Conservation (phyloP, 805 yeast genomes). For the Pichia scutulata region DNA sequence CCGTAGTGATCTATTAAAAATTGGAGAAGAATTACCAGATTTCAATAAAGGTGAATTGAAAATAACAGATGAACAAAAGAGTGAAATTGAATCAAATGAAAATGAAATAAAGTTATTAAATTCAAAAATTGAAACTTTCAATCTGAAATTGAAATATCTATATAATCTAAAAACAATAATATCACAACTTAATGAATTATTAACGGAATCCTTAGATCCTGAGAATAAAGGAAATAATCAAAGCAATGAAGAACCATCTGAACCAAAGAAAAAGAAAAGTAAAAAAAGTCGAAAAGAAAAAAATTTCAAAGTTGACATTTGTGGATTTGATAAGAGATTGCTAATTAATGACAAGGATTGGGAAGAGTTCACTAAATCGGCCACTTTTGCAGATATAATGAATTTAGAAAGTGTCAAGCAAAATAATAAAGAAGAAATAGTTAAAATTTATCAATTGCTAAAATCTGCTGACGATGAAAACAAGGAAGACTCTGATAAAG, state of each 20-base stretch:
- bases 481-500: not conserved
- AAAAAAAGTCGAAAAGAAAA: conserved; percentile 19
- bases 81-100: conserved; percentile 18
- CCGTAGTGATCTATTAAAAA: conserved; percentile 16
- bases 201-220: conserved; percentile 10
- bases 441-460: conserved; percentile 11
- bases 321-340: conserved; percentile 39
- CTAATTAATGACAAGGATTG: conserved; percentile 18
- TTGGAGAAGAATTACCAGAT: conserved; percentile 39
- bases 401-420: conserved; percentile 3
- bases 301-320: conserved; percentile 38
- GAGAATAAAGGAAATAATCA: not conserved
- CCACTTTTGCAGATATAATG: conserved; percentile 8
- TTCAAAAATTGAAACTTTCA: conserved; percentile 9
- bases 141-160: conserved; percentile 20
- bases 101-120: conserved; percentile 15
- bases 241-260: not conserved
- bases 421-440: conserved; percentile 9
- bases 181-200: conserved; percentile 32
- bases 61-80: conserved; percentile 4
- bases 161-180: conserved; percentile 30
- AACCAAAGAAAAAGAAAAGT: conserved; percentile 11
- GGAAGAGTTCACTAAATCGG: conserved; percentile 14
- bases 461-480: conserved; percentile 3
- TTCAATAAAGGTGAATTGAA: conserved; percentile 17